Percentiles rank a stretch among this genome's conserved stretches.
phyloP scores from a whole-genome alignment of 2,329 filamentous ascomycete genomes.

The Rosellinia necatrix region DNA sequence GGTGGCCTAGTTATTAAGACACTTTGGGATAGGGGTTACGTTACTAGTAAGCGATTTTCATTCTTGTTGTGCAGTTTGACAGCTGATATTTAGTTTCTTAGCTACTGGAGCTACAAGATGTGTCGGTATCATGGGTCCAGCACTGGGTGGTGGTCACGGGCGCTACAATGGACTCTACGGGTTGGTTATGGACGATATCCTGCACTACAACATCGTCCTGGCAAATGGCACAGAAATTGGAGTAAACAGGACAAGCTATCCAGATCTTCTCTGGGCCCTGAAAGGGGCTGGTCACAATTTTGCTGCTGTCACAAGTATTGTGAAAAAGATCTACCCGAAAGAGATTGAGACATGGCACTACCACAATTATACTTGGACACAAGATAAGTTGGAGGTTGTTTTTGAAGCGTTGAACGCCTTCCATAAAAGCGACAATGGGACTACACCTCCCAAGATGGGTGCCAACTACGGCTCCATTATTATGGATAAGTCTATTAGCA shows the following conservation, averaged over 20 bases:
- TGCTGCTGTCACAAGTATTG: slow-evolving; percentile 22
- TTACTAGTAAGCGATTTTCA: slow-evolving; percentile 26
- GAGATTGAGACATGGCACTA: slow-evolving; percentile 4
- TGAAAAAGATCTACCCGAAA: slow-evolving; percentile 17
- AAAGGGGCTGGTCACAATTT: slow-evolving; percentile 14
- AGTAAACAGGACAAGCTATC: slow-evolving; percentile 15
- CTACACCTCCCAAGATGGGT: slow-evolving; percentile 23
- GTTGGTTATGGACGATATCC: slow-evolving; percentile 29
- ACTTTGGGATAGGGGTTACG: slow-evolving; percentile 27
- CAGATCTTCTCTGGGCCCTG: slow-evolving; percentile 24
- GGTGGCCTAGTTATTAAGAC: slow-evolving; percentile 3
- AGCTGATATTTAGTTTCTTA: no score
- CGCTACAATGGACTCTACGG: slow-evolving; percentile 34
- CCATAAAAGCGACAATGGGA: slow-evolving; percentile 18
- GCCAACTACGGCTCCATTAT: slow-evolving; percentile 21
- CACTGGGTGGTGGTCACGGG: slow-evolving; percentile 36
- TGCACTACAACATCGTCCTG: slow-evolving; percentile 29
- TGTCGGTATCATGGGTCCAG: slow-evolving; percentile 31
- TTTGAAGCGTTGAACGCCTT: slow-evolving; percentile 4
- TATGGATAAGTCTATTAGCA: slow-evolving; percentile 19
- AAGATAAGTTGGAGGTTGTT: slow-evolving; percentile 2
- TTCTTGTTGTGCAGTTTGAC: no score
- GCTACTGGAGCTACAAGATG: no score
- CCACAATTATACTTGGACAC: slow-evolving; percentile 7
- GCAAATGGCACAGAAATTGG: slow-evolving; percentile 24